phyloP scores from a whole-genome alignment of 78 protist genomes.

The Dictyostelium capitatum region DNA sequence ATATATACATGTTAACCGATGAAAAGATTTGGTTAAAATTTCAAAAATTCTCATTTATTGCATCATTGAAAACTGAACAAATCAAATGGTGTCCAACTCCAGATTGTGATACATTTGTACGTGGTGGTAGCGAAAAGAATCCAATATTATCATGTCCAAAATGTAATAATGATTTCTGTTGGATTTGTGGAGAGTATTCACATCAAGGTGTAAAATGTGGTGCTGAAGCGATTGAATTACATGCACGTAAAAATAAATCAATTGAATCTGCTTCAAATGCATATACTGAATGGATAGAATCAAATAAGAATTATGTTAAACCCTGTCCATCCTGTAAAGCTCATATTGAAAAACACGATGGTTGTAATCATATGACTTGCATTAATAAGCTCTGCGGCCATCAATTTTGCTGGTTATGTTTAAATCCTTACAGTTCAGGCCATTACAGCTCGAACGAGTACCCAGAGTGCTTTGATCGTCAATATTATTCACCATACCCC shows the following conservation, averaged over 20 bases:
- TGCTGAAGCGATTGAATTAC: constrained; percentile 16
- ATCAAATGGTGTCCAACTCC: constrained; percentile 81
- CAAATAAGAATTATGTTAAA: constrained; percentile 21
- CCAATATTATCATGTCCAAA: constrained; percentile 51
- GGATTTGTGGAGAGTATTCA: constrained; percentile 50
- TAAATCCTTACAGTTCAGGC: constrained; percentile 32
- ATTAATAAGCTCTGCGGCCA: constrained; percentile 23
- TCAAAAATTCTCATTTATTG: constrained; percentile 59
- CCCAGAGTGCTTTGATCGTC: constrained; percentile 70
- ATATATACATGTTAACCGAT: constrained; percentile 31
- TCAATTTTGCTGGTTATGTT: constrained; percentile 67
- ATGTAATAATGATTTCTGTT: constrained; percentile 60
- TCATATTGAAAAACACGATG: constrained; percentile 75
- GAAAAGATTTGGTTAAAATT: constrained; percentile 46
- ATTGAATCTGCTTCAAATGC: not conserved
- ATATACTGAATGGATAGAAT: not conserved
- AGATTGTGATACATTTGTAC: constrained; percentile 65
- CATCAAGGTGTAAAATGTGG: constrained; percentile 63
- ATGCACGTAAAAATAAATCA: constrained; percentile 33
- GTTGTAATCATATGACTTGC: constrained; percentile 81
- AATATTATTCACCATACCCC: constrained; percentile 37
- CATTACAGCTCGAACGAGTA: constrained; percentile 35
- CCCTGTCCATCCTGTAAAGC: constrained; percentile 51
- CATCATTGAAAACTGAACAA: constrained; percentile 63
- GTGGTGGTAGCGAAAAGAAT: constrained; percentile 25